These are phyloP conservation scores for Hortiboletus campestris DNA, from an alignment of 768 basidiomycete species.

Conservation along the genomic window DNA sequence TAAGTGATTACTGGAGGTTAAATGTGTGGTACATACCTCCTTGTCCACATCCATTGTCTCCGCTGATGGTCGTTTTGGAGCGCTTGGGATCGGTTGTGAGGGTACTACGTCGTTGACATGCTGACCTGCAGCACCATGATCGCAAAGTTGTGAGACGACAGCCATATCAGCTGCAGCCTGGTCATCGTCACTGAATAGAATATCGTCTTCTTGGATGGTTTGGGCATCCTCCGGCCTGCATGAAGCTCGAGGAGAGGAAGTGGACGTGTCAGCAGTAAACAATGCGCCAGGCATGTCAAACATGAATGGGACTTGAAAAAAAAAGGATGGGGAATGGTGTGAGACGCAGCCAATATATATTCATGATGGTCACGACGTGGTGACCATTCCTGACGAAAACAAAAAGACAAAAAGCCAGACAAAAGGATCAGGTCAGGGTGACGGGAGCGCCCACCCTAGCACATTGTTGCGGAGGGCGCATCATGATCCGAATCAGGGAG, in stretches of 20 bases:
- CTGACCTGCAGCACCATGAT: background rate
- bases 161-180: background rate
- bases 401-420: background rate
- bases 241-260: background rate
- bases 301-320: background rate
- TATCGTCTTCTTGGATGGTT: background rate
- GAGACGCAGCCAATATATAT: background rate
- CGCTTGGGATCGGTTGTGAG: too few species aligned
- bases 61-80: too few species aligned
- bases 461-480: too few species aligned
- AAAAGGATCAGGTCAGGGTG: background rate
- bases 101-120: background rate
- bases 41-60: too few species aligned
- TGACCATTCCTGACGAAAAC: background rate
- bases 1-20: background rate
- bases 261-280: background rate
- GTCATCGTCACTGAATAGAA: background rate
- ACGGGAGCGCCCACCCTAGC: too few species aligned
- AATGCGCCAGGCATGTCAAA: background rate
- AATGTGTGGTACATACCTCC: background rate
- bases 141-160: background rate
- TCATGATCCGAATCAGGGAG: too few species aligned
- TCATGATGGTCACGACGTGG: too few species aligned
- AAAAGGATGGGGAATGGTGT: background rate
- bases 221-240: background rate